These are phyloP conservation scores for Podospora tetraspora DNA, from an alignment of 495 filamentous ascomycete genomes.

Conservation along the genomic window DNA sequence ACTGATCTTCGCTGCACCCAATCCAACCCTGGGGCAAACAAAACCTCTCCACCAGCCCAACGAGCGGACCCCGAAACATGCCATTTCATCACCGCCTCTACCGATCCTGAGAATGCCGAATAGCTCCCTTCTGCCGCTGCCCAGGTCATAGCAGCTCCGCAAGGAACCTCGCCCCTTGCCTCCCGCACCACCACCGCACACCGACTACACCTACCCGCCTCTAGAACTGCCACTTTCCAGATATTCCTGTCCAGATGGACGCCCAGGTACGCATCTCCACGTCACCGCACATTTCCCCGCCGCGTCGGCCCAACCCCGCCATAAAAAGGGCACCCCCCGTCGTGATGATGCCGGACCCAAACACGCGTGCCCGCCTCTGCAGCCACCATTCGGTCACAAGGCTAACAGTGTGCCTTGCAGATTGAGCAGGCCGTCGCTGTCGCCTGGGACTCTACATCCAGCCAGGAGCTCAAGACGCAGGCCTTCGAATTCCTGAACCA, in stretches of 20 bases:
- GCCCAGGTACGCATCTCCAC: slow-evolving; percentile 26
- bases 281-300: slow-evolving; percentile 9
- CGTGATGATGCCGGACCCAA: neutral
- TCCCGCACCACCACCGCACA: slow-evolving; percentile 4
- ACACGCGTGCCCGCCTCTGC: neutral
- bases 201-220: neutral
- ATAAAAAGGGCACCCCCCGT: neutral
- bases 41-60: neutral
- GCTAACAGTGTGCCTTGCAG: slow-evolving; percentile 40
- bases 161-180: slow-evolving; percentile 2
- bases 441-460: slow-evolving; percentile 70
- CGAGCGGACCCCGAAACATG: slow-evolving; percentile 22
- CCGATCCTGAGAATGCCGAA: slow-evolving; percentile 30
- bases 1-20: neutral
- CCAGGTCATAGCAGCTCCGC: slow-evolving; percentile 30
- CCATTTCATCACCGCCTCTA: slow-evolving; percentile 25
- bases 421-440: slow-evolving; percentile 90
- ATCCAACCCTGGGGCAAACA: neutral
- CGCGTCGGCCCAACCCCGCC: slow-evolving; percentile 16
- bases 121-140: slow-evolving; percentile 23
- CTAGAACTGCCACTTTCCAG: slow-evolving; percentile 4
- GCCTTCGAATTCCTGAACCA: slow-evolving; percentile 84
- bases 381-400: neutral
- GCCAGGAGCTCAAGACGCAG: slow-evolving; percentile 71
- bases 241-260: slow-evolving; percentile 28